Conservation (phyloP, 495 filamentous ascomycete genomes). For the Rusavskia elegans region DNA sequence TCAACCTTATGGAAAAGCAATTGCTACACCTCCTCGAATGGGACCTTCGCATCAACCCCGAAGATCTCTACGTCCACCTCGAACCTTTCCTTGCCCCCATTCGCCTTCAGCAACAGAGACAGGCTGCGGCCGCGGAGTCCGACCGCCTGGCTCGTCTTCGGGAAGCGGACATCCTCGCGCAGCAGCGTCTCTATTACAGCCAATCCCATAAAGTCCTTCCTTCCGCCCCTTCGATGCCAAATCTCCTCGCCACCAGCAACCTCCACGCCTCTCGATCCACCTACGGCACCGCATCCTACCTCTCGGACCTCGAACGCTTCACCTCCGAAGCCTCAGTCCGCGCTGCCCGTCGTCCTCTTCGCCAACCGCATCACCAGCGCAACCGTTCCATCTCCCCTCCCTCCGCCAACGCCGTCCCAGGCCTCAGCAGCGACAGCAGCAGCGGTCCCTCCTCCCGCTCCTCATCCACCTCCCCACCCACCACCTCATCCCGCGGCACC, state of each 20-base stretch:
- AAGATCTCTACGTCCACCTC: slow-evolving; percentile 75
- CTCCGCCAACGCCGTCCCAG: slow-evolving; percentile 30
- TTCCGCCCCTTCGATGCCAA: slow-evolving; percentile 5
- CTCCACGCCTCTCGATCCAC: slow-evolving; percentile 10
- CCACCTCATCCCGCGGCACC: slow-evolving; percentile 22
- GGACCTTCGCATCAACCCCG: slow-evolving; percentile 69
- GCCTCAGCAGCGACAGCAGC: slow-evolving; percentile 22
- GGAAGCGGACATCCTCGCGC: slow-evolving; percentile 19
- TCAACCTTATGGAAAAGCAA: slow-evolving; percentile 98
- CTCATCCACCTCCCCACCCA: slow-evolving; percentile 34
- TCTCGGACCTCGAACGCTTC: slow-evolving; percentile 18
- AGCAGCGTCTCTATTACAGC: slow-evolving; percentile 24
- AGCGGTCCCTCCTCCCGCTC: slow-evolving; percentile 25
- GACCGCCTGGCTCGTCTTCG: slow-evolving; percentile 9
- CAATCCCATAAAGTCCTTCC: slow-evolving; percentile 13
- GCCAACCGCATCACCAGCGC: slow-evolving; percentile 19
- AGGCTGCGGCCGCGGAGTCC: slow-evolving; percentile 5
- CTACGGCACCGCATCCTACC: slow-evolving; percentile 20
- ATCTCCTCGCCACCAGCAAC: slow-evolving; percentile 4
- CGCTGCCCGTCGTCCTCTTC: slow-evolving; percentile 18
- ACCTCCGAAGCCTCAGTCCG: slow-evolving; percentile 17
- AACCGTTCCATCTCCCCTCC: slow-evolving; percentile 34
- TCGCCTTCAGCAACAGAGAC: slow-evolving; percentile 30
- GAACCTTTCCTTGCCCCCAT: slow-evolving; percentile 82
- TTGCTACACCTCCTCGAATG: slow-evolving; percentile 85